Evolutionary conservation across 2,329 filamentous ascomycete genomes (phyloP), one percentile per base, ranked within the genome.

Genomic region (Alternaria ventricosa): DNA sequence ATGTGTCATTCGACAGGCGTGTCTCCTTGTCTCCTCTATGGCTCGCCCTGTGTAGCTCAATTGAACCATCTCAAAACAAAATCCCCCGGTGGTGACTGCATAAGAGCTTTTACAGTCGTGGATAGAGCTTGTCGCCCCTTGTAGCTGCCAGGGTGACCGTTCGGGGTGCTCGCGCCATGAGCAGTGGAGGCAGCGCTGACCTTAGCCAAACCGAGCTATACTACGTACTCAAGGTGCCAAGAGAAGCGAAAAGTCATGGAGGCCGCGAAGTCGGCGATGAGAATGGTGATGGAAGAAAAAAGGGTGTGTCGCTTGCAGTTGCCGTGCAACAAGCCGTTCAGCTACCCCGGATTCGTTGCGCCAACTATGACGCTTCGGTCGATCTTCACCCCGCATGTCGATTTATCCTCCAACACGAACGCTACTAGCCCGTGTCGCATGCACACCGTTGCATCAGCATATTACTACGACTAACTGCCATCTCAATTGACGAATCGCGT

Each of bases 381-480:
- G 27, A 62, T 54, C 60, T 46, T 28, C 60, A 62, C 60, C 60
- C 60, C 55, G 55, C 60, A 62, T 45, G 36, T 41, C 27, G 50
- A 47, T 47, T 62, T 58, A 43, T 30, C 54, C 46, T 44, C 55
- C 41, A 36, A 49, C 22, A 25, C 51, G 28, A 43, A 23, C 51
- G n/a, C n/a, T n/a, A n/a, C n/a, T n/a, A n/a, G 33, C 36, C 47
- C 60, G 44, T 12, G 49, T 44, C 22, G 2, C 41, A 58, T 54
- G 28, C 13, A 58, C 49, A 47, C 41, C 28, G 55, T 54, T 59
- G 47, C 41, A 62, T 62, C 30, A 49, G 50, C 55, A 54, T 28
- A 13, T 25, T 59, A 18, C 13, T 15, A 43, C 27, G 12, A 33
- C 25, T 30, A 55, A 44, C 1, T 20, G 25, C 12, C 15, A n/a